phyloP scores from a whole-genome alignment of 2,329 filamentous ascomycete genomes.

The Gyromitra esculenta region DNA sequence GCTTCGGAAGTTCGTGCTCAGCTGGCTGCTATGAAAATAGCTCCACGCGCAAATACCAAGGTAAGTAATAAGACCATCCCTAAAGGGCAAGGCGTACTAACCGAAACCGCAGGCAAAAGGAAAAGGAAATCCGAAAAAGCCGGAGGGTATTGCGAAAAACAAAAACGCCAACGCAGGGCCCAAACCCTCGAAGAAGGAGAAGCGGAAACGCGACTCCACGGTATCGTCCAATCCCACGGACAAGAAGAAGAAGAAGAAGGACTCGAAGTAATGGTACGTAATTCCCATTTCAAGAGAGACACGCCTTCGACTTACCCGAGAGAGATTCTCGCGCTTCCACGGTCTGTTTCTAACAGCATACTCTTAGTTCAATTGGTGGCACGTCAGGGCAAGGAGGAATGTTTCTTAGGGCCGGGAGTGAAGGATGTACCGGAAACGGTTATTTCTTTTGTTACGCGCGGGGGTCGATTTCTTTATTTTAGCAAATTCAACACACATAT shows the following conservation, averaged over 20 bases:
- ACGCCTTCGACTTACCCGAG: neutral
- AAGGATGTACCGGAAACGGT: neutral
- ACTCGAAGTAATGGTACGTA: neutral
- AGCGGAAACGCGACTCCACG: neutral
- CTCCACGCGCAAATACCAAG: too few relatives aligned
- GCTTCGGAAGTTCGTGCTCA: neutral
- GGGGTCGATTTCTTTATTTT: neutral
- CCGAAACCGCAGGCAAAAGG: neutral
- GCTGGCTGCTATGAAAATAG: neutral
- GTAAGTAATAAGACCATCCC: neutral
- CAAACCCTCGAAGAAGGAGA: neutral
- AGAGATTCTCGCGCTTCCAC: neutral
- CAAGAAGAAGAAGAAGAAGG: neutral
- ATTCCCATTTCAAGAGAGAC: neutral
- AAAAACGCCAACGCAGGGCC: too few relatives aligned
- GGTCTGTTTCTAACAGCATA: neutral
- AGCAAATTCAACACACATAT: neutral
- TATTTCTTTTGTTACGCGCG: neutral
- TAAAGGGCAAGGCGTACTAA: too few relatives aligned
- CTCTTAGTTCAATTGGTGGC: neutral
- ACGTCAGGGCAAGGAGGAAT: neutral
- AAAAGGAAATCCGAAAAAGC: neutral
- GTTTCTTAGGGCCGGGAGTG: neutral
- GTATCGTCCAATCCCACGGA: neutral
- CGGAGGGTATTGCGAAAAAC: neutral